Conservation (phyloP, 306 rosid genomes). For the Hippophae rhamnoides region DNA sequence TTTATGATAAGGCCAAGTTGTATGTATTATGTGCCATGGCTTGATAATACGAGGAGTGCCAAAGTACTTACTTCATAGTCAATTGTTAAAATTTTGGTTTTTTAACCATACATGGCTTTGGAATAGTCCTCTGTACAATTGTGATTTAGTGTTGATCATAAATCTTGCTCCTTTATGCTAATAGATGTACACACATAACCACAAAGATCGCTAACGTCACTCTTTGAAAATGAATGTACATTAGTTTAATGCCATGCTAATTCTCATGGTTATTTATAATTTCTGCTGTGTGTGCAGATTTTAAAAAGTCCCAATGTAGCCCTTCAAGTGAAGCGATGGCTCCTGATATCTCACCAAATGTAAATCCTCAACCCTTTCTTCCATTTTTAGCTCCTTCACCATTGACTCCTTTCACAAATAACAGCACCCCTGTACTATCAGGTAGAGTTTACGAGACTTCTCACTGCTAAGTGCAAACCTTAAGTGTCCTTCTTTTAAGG, state of each 20-base stretch:
- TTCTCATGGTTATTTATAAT: neutral
- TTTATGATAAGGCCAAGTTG: slow-evolving; percentile 1
- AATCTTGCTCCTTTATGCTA: too few relatives aligned
- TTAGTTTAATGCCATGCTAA: neutral
- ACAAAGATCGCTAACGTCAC: too few relatives aligned
- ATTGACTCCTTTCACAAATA: slow-evolving; percentile 37
- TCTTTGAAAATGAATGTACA: too few relatives aligned
- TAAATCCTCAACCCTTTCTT: slow-evolving; percentile 41
- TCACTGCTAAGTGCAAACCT: neutral
- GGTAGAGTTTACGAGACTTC: slow-evolving; percentile 27
- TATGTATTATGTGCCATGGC: neutral
- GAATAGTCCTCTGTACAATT: neutral
- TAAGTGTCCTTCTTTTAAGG: neutral
- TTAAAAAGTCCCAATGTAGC: slow-evolving; percentile 21
- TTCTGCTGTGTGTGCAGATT: slow-evolving; percentile 22
- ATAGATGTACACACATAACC: too few relatives aligned
- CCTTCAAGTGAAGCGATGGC: slow-evolving; percentile 17
- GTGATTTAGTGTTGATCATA: too few relatives aligned
- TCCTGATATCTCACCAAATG: slow-evolving; percentile 30
- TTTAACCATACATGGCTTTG: neutral
- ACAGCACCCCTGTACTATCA: slow-evolving; percentile 34
- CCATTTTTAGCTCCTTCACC: slow-evolving; percentile 53
- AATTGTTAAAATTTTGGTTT: neutral
- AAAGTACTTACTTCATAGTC: neutral
- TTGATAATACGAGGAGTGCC: neutral